Conservation (phyloP, 306 rosid species). For the Pueraria montana region DNA sequence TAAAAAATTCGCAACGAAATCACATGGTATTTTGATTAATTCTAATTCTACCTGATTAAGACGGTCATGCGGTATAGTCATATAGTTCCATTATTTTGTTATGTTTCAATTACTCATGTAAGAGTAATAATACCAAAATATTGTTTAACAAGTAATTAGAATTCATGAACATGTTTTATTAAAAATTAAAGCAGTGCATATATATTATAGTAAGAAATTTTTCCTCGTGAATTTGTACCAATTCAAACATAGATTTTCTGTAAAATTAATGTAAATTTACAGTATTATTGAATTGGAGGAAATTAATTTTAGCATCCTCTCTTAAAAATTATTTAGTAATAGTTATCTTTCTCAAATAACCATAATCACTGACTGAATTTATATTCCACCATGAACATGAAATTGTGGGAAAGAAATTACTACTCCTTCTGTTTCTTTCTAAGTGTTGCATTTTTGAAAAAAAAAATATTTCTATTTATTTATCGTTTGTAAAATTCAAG, state of each 20-base stretch:
- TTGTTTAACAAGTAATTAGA: neutral
- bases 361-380: neutral
- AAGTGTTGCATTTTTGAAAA: too few relatives aligned
- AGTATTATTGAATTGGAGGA: too few relatives aligned
- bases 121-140: neutral
- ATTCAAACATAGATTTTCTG: neutral
- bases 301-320: too few relatives aligned
- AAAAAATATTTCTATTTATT: too few relatives aligned
- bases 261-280: too few relatives aligned
- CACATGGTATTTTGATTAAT: neutral
- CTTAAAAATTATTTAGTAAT: neutral
- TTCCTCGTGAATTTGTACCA: neutral
- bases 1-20: neutral
- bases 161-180: neutral
- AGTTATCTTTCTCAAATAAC: neutral
- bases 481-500: too few relatives aligned
- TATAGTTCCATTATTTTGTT: neutral
- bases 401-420: neutral
- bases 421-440: too few relatives aligned
- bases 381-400: too few relatives aligned
- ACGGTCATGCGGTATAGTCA: neutral
- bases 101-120: neutral
- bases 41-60: slow-evolving; percentile 2
- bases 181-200: neutral
- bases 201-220: neutral